phyloP scores from a whole-genome alignment of 495 filamentous ascomycete species.

The Lentithecium fluviatile region DNA sequence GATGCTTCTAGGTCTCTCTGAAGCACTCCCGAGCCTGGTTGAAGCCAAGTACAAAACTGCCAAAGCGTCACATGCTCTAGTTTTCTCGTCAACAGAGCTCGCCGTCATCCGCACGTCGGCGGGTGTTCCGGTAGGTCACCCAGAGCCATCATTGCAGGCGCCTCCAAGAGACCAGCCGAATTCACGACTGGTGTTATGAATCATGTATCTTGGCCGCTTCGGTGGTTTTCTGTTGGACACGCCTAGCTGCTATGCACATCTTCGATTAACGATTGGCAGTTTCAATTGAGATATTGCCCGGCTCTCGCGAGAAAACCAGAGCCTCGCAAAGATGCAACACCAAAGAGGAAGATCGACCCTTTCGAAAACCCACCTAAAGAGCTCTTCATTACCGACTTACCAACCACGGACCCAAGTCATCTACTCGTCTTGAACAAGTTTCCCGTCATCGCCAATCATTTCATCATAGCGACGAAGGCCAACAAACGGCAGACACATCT shows the following conservation, averaged over 20 bases:
- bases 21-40: slow-evolving; percentile 30
- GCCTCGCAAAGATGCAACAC: slow-evolving; percentile 43
- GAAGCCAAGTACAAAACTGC: slow-evolving; percentile 34
- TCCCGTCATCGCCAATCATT: slow-evolving; percentile 75
- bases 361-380: slow-evolving; percentile 65
- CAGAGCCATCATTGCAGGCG: too few species aligned
- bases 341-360: slow-evolving; percentile 61
- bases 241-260: too few species aligned
- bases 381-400: slow-evolving; percentile 61
- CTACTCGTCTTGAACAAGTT: slow-evolving; percentile 78
- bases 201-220: too few species aligned
- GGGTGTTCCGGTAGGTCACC: slow-evolving; percentile 36
- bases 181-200: too few species aligned
- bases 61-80: slow-evolving; percentile 30
- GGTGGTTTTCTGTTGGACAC: too few species aligned
- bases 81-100: slow-evolving; percentile 39
- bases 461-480: slow-evolving; percentile 68
- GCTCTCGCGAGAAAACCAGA: slow-evolving; percentile 70
- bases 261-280: slow-evolving; percentile 47
- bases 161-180: too few species aligned
- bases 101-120: slow-evolving; percentile 31
- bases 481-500: slow-evolving; percentile 69
- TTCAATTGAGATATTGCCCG: slow-evolving; percentile 77
- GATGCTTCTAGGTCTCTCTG: slow-evolving; percentile 34
- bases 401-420: slow-evolving; percentile 55